These are phyloP conservation scores for Pneumocystis carinii DNA, from an alignment of 1,139 yeast genomes.

Conservation along the genomic window DNA sequence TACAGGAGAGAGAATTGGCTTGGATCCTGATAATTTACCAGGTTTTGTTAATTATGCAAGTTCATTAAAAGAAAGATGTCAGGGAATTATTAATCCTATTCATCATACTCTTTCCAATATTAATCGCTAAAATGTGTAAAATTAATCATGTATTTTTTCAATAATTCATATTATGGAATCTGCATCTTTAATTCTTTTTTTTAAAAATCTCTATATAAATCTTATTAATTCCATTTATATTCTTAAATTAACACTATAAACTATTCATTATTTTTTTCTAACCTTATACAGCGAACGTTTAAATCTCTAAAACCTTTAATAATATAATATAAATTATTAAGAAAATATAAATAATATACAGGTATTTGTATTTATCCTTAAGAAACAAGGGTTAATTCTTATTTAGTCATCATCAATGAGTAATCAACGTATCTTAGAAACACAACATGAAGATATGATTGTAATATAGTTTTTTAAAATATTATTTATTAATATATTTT, in stretches of 20 bases:
- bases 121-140: not conserved
- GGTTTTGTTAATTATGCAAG: not conserved
- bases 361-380: not conserved
- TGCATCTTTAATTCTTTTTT: not conserved
- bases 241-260: too few species aligned
- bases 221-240: too few species aligned
- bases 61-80: not conserved
- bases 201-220: not conserved
- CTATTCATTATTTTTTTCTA: too few species aligned
- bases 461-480: constrained; percentile 16
- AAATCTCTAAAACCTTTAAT: not conserved
- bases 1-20: not conserved
- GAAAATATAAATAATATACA: not conserved
- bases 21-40: not conserved
- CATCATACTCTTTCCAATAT: not conserved
- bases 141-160: not conserved
- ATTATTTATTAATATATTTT: not conserved
- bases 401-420: not conserved
- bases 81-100: not conserved
- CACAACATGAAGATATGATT: constrained; percentile 50
- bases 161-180: not conserved
- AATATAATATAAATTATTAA: not conserved
- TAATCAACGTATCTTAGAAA: constrained; percentile 30
- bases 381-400: constrained; percentile 12
- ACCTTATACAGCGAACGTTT: not conserved